phyloP scores from a whole-genome alignment of 768 basidiomycete species.

The Agaricus blazei region DNA sequence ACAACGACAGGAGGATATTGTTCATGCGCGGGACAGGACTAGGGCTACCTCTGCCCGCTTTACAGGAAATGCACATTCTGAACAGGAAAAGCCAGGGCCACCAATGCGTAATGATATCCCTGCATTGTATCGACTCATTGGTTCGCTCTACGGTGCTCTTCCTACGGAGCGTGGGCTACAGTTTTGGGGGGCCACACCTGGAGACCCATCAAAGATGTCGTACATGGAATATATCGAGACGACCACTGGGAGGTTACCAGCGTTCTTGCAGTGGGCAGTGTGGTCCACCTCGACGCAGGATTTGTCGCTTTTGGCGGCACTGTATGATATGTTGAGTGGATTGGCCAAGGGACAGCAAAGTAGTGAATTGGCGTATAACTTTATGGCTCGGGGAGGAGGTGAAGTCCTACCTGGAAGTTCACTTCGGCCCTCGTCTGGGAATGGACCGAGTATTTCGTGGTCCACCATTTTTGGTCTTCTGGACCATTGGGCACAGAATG shows the following conservation, averaged over 20 bases:
- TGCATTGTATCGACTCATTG: constrained; percentile 77
- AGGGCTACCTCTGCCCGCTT: constrained; percentile 45
- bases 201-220: constrained; percentile 28
- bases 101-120: constrained; percentile 80
- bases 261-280: constrained; percentile 87
- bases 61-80: constrained; percentile 34
- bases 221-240: constrained; percentile 60
- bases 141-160: constrained; percentile 70
- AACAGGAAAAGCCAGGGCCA: constrained; percentile 31
- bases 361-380: constrained; percentile 85
- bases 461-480: constrained; percentile 65
- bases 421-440: constrained; percentile 43
- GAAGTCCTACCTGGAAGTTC: constrained; percentile 62
- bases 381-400: constrained; percentile 72
- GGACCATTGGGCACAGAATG: constrained; percentile 66
- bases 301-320: constrained; percentile 64
- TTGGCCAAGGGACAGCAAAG: constrained; percentile 80
- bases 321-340: constrained; percentile 88
- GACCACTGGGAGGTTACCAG: constrained; percentile 33
- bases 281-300: constrained; percentile 80
- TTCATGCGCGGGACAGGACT: constrained; percentile 60
- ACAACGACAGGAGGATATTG: constrained; percentile 85
- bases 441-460: constrained; percentile 71
- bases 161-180: constrained; percentile 75
- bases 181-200: constrained; percentile 73